Conservation (phyloP, 352 stramenopile species). For the Phytophthora parvispora region DNA sequence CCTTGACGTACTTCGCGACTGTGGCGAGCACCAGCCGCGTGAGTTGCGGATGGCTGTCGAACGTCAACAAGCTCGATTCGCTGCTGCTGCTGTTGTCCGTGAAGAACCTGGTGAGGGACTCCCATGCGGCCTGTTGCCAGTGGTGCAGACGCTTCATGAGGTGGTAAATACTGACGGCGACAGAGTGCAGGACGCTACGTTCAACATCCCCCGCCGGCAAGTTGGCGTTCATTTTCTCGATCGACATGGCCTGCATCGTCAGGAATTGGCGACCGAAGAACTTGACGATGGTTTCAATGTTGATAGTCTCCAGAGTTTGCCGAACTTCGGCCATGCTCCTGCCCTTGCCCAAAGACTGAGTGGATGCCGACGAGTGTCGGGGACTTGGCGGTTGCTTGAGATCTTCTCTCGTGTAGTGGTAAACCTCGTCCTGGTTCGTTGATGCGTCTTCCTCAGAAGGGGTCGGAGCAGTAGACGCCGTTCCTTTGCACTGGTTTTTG, state of each 20-base stretch:
- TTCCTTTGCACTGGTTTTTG: conserved; percentile 2
- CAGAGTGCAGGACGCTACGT: conserved; percentile 31
- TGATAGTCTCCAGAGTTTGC: conserved; percentile 20
- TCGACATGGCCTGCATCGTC: conserved; percentile 30
- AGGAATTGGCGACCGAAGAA: conserved; percentile 66
- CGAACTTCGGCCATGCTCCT: conserved; percentile 8
- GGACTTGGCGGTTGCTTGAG: conserved; percentile 3
- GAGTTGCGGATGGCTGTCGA: conserved; percentile 66
- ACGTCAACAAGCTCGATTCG: conserved; percentile 39
- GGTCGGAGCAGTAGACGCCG: not conserved
- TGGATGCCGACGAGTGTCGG: not conserved
- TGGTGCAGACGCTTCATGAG: conserved; percentile 76
- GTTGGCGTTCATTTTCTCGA: conserved; percentile 30
- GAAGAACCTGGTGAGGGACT: conserved; percentile 55
- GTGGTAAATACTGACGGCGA: conserved; percentile 50
- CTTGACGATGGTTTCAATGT: conserved; percentile 43
- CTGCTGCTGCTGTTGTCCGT: conserved; percentile 24
- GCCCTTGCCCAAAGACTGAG: conserved; percentile 1
- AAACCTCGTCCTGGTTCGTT: conserved; percentile 6
- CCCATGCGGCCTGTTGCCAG: conserved; percentile 69
- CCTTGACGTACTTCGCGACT: conserved; percentile 65
- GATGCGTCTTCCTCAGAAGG: not conserved
- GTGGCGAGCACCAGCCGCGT: conserved; percentile 62
- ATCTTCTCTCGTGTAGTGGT: conserved; percentile 1
- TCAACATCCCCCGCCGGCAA: conserved; percentile 12